Percentiles rank a stretch among this genome's conserved stretches.
Evolutionary conservation across 148 eudicot species (phyloP).

Genomic region (Rhododendron kiyosumense): DNA sequence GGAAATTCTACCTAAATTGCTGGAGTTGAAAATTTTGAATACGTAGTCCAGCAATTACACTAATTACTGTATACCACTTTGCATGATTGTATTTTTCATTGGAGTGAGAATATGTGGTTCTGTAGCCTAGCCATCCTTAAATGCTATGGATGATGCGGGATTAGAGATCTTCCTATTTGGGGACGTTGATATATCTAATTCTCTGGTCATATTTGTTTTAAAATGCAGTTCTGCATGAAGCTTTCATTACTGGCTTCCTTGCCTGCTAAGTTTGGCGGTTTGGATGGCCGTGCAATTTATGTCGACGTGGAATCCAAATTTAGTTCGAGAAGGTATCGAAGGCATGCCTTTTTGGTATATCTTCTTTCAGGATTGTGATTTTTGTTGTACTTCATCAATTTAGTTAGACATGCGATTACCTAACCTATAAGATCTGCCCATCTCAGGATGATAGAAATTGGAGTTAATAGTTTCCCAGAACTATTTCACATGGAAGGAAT

Average conservation of each 20-base stretch:
- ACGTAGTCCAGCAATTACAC: background rate
- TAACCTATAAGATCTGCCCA: background rate
- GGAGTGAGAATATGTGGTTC: background rate
- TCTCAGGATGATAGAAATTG: conserved; percentile 78
- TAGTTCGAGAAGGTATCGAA: conserved; percentile 70
- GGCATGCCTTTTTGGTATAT: conserved; percentile 1
- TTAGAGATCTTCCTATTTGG: background rate
- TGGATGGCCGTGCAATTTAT: conserved; percentile 77
- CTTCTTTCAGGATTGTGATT: background rate
- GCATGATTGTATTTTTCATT: background rate
- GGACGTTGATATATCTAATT: conserved; percentile 5
- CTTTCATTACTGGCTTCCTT: conserved; percentile 77
- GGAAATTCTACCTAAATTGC: background rate
- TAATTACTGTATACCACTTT: background rate
- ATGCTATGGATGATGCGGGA: background rate
- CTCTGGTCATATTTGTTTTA: background rate
- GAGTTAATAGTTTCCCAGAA: conserved; percentile 79
- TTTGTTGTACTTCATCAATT: background rate
- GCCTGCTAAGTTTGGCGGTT: conserved; percentile 73
- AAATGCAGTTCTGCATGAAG: conserved; percentile 78
- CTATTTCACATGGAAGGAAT: conserved; percentile 64
- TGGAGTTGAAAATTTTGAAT: background rate
- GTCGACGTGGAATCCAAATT: conserved; percentile 87
- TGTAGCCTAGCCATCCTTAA: background rate
- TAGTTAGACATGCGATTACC: background rate